Conservation (phyloP, 2,329 filamentous ascomycete species). For the Chaetomiaceae sp. region DNA sequence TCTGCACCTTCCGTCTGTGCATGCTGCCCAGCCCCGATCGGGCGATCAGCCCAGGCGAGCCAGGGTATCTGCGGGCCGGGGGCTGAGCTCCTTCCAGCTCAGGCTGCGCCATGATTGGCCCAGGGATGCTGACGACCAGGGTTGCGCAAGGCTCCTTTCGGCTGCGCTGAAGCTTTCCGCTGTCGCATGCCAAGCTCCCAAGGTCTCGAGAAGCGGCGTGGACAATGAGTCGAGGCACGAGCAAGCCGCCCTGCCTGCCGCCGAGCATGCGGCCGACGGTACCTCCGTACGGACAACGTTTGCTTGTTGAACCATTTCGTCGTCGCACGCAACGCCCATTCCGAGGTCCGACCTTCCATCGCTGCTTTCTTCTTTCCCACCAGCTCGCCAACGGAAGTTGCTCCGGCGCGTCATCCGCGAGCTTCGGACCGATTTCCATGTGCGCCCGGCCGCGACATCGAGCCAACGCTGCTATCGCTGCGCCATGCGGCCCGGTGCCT, state of each 20-base stretch:
- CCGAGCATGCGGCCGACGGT: conserved; percentile 16
- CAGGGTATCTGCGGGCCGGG: conserved; percentile 19
- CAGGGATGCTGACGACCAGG: conserved; percentile 8
- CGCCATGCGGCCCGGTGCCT: conserved; percentile 25
- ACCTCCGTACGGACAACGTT: not conserved
- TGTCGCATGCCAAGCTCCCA: conserved; percentile 18
- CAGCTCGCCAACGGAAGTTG: not conserved
- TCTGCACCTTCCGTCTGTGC: conserved; percentile 8
- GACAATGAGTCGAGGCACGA: conserved; percentile 3
- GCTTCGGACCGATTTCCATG: conserved; percentile 10
- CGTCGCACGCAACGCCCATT: not conserved
- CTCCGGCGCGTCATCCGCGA: conserved; percentile 2
- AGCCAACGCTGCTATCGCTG: conserved; percentile 14
- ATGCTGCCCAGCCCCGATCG: conserved; percentile 19
- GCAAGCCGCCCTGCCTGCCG: conserved; percentile 9
- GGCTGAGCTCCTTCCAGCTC: conserved; percentile 19
- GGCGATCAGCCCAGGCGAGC: conserved; percentile 23
- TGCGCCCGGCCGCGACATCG: conserved; percentile 12
- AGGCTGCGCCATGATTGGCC: conserved; percentile 17
- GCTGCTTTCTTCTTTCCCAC: not conserved
- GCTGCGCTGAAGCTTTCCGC: conserved; percentile 13
- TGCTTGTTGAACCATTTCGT: not conserved
- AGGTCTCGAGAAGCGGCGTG: conserved; percentile 19
- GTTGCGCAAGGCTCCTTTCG: conserved; percentile 16
- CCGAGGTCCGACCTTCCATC: not conserved